Conservation (phyloP, 495 filamentous ascomycete species). For the Letharia lupina region DNA sequence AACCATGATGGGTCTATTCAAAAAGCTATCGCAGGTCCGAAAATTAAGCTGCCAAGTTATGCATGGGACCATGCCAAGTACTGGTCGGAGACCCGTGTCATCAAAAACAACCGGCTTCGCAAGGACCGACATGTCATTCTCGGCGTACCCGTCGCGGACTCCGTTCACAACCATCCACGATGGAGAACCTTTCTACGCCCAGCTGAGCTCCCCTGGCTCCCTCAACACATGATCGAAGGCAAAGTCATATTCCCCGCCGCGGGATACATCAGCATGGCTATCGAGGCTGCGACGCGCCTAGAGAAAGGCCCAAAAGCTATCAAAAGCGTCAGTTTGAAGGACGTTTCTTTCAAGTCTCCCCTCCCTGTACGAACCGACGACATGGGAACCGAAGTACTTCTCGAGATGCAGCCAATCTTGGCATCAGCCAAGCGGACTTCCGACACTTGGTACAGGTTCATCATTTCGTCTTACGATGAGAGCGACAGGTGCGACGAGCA, state of each 20-base stretch:
- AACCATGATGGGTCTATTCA: constrained; percentile 4
- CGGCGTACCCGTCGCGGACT: constrained; percentile 34
- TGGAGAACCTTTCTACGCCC: constrained; percentile 36
- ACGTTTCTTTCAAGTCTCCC: constrained; percentile 37
- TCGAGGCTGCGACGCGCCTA: constrained; percentile 42
- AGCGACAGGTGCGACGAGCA: constrained; percentile 20
- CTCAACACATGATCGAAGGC: constrained; percentile 37
- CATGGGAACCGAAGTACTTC: constrained; percentile 18
- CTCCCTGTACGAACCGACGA: constrained; percentile 29
- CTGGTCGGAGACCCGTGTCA: constrained; percentile 42
- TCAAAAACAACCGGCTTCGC: constrained; percentile 37
- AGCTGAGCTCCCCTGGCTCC: constrained; percentile 40
- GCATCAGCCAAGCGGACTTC: constrained; percentile 19
- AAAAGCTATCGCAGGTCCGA: constrained; percentile 3
- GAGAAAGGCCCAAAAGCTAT: constrained; percentile 16
- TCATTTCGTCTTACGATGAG: constrained; percentile 19
- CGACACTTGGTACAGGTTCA: constrained; percentile 21
- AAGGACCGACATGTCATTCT: constrained; percentile 40
- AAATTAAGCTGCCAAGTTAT: constrained; percentile 35
- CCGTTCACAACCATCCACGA: constrained; percentile 31
- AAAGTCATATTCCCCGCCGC: constrained; percentile 44
- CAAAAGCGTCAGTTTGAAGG: constrained; percentile 27
- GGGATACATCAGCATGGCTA: constrained; percentile 50
- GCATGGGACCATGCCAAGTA: constrained; percentile 35
- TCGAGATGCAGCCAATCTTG: constrained; percentile 15